Conservation (phyloP, 1,139 yeast species). For the Diutina catenulata region DNA sequence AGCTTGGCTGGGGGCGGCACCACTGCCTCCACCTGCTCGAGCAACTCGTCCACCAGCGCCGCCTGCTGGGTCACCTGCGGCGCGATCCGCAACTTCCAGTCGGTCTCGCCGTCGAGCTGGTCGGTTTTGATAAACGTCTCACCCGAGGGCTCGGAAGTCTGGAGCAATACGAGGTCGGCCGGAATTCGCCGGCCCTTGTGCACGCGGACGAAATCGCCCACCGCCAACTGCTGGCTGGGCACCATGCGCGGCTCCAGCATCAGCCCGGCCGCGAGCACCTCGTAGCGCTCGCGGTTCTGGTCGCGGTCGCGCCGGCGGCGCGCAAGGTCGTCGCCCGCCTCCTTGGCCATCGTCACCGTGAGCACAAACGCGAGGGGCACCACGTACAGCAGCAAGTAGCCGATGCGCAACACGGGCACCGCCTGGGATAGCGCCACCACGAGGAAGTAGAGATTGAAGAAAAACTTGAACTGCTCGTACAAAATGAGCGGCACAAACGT, state of each 20-base stretch:
- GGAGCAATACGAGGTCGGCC: conserved; percentile 80
- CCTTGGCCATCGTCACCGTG: conserved; percentile 87
- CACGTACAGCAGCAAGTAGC: conserved; percentile 83
- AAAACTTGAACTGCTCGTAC: conserved; percentile 94
- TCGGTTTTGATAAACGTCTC: conserved; percentile 94
- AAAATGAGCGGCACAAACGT: conserved; percentile 82
- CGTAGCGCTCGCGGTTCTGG: conserved; percentile 74
- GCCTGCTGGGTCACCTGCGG: conserved; percentile 55
- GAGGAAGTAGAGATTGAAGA: conserved; percentile 84
- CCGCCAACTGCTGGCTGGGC: conserved; percentile 57
- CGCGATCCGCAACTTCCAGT: conserved; percentile 89
- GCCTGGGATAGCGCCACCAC: conserved; percentile 90
- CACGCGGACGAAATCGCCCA: conserved; percentile 77
- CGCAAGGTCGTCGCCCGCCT: conserved; percentile 87
- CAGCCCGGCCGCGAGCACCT: conserved; percentile 40
- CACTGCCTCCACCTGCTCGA: conserved; percentile 38
- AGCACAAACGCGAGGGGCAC: conserved; percentile 92
- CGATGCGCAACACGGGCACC: conserved; percentile 84
- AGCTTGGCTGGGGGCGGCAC: conserved; percentile 75
- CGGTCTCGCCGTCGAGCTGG: conserved; percentile 97
- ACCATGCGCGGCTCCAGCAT: conserved; percentile 27
- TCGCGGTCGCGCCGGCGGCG: conserved; percentile 85
- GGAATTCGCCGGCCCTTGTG: conserved; percentile 84
- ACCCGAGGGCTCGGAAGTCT: conserved; percentile 61
- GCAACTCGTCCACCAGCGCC: conserved; percentile 19